Percentiles rank a stretch among this genome's conserved stretches.
These are phyloP conservation scores for Ocimum tenuiflorum DNA, from an alignment of 257 asterid genomes.

Conservation along the genomic window DNA sequence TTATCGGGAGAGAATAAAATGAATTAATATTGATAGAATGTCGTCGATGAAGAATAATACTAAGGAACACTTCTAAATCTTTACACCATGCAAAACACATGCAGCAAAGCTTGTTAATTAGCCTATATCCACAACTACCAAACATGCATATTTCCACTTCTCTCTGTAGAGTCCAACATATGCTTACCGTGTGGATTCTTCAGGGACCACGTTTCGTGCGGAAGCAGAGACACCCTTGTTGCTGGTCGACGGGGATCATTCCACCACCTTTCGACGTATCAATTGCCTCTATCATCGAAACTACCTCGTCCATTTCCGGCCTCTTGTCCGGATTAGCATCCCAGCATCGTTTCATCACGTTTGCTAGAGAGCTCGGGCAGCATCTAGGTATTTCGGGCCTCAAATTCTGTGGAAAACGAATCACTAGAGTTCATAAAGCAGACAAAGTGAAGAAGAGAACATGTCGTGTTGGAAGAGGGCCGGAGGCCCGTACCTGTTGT, in stretches of 20 bases:
- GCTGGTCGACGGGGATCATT: constrained; percentile 79
- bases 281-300: constrained; percentile 62
- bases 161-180: constrained; percentile 16
- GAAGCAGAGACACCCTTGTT: constrained; percentile 68
- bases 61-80: constrained; percentile 17
- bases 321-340: constrained; percentile 81
- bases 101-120: constrained; percentile 31
- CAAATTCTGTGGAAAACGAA: constrained; percentile 41
- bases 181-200: background rate
- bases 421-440: background rate
- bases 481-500: constrained; percentile 53
- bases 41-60: constrained; percentile 8
- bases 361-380: constrained; percentile 69
- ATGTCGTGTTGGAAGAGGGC: background rate
- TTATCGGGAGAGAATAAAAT: constrained; percentile 8
- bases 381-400: constrained; percentile 89
- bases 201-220: constrained; percentile 66
- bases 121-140: constrained; percentile 26
- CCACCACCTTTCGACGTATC: constrained; percentile 92
- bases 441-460: background rate
- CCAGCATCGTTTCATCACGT: constrained; percentile 84
- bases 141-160: constrained; percentile 22
- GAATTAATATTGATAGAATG: constrained; percentile 26
- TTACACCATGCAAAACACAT: constrained; percentile 28
- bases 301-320: constrained; percentile 89